phyloP scores from a whole-genome alignment of 495 filamentous ascomycete species.

The Penicillium steckii region DNA sequence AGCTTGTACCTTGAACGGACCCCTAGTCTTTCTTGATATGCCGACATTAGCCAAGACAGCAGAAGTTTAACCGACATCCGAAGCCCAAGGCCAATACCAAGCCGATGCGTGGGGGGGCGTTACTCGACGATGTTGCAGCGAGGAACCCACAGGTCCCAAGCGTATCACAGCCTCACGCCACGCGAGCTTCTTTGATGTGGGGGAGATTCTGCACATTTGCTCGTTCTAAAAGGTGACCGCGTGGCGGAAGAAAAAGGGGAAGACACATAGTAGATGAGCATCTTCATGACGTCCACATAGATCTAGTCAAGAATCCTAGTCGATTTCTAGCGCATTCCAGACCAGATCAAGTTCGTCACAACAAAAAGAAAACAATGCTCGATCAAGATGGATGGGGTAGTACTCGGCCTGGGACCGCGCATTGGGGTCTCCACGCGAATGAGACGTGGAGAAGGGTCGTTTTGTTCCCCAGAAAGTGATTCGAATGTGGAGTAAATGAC shows the following conservation, averaged over 20 bases:
- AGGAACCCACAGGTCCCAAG: background rate
- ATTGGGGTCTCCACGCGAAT: constrained; percentile 8
- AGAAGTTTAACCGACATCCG: background rate
- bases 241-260: too few relatives aligned
- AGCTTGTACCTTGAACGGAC: too few relatives aligned
- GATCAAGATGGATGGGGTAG: background rate
- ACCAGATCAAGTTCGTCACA: background rate
- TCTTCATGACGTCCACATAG: background rate
- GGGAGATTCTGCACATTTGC: too few relatives aligned
- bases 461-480: constrained; percentile 8
- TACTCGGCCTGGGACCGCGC: constrained; percentile 6
- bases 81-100: constrained; percentile 1
- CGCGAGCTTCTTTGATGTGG: background rate
- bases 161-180: background rate
- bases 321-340: background rate
- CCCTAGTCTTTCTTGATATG: background rate
- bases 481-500: constrained; percentile 8
- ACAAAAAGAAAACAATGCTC: background rate
- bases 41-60: constrained; percentile 3
- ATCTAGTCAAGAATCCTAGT: background rate
- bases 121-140: constrained; percentile 15
- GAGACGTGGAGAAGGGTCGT: constrained; percentile 4
- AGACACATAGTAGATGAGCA: too few relatives aligned
- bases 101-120: constrained; percentile 5
- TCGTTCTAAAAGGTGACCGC: too few relatives aligned